These are phyloP conservation scores for Streptanthus diversifolius DNA, from an alignment of 345 rosid genomes.

Conservation along the genomic window DNA sequence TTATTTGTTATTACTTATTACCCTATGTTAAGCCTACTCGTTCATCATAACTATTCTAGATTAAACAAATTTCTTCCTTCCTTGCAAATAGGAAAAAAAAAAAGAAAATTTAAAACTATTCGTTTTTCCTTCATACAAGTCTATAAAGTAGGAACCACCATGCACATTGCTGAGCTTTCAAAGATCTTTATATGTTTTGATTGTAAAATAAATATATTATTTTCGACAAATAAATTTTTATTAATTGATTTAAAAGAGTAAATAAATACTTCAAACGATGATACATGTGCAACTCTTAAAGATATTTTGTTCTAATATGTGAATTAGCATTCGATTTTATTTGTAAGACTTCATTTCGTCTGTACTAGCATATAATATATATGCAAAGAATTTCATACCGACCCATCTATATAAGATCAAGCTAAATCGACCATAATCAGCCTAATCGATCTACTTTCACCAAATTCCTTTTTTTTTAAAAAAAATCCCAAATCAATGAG, in stretches of 20 bases:
- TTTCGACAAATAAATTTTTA: background rate
- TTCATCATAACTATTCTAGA: background rate
- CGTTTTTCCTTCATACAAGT: too few species aligned
- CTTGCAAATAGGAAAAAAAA: too few species aligned
- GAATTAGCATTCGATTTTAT: background rate
- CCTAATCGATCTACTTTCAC: constrained; percentile 25
- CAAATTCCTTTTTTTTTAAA: constrained; percentile 4
- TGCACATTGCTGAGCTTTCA: too few species aligned
- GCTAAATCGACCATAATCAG: constrained; percentile 22
- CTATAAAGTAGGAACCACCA: too few species aligned
- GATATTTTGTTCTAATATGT: background rate
- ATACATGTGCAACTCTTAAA: background rate
- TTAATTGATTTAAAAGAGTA: too few species aligned
- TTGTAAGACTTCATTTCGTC: background rate
- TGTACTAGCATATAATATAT: background rate
- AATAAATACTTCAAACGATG: background rate
- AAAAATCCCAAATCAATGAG: background rate
- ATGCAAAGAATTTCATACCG: background rate
- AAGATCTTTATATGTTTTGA: background rate
- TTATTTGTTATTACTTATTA: too few species aligned
- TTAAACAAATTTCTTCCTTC: background rate
- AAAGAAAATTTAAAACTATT: too few species aligned
- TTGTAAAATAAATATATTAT: too few species aligned
- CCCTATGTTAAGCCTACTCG: background rate
- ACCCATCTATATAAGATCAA: background rate